These are phyloP conservation scores for Senna siamea DNA, from an alignment of 306 rosid genomes.

Conservation along the genomic window DNA sequence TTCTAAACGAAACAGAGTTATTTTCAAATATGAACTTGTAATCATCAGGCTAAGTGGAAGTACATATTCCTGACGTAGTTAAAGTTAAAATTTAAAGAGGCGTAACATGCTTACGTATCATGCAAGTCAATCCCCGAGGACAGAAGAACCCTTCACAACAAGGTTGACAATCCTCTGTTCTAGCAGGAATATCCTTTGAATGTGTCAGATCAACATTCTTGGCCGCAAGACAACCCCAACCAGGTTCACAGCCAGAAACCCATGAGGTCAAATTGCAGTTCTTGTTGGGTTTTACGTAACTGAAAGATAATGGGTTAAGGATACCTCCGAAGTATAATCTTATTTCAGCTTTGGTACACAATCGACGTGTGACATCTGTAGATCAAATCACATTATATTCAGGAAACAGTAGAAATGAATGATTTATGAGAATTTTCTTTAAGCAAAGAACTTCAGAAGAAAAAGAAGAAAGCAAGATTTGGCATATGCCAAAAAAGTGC, in stretches of 20 bases:
- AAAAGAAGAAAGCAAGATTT: conserved; percentile 4
- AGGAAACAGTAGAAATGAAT: conserved; percentile 28
- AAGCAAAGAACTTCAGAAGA: conserved; percentile 15
- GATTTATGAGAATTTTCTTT: conserved; percentile 4
- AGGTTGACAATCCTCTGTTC: conserved; percentile 60
- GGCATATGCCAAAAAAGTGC: not conserved
- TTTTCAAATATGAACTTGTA: too few relatives aligned
- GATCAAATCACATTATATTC: conserved; percentile 29
- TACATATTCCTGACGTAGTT: not conserved
- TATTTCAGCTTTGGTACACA: conserved; percentile 69
- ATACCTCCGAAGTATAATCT: conserved; percentile 59
- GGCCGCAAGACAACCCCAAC: conserved; percentile 73
- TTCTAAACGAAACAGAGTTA: conserved; percentile 16
- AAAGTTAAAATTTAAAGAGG: conserved; percentile 6
- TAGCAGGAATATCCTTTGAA: conserved; percentile 46
- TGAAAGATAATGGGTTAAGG: conserved; percentile 8
- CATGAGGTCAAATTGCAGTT: conserved; percentile 78
- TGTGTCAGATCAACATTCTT: conserved; percentile 52
- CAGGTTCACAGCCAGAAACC: conserved; percentile 82
- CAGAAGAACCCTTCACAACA: conserved; percentile 90
- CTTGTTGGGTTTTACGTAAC: conserved; percentile 64
- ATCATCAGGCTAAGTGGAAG: too few relatives aligned
- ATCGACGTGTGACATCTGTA: conserved; percentile 59
- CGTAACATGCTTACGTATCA: conserved; percentile 72
- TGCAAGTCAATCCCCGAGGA: conserved; percentile 82